phyloP scores from a whole-genome alignment of 1,139 yeast genomes.

The Candida sanyaensis region DNA sequence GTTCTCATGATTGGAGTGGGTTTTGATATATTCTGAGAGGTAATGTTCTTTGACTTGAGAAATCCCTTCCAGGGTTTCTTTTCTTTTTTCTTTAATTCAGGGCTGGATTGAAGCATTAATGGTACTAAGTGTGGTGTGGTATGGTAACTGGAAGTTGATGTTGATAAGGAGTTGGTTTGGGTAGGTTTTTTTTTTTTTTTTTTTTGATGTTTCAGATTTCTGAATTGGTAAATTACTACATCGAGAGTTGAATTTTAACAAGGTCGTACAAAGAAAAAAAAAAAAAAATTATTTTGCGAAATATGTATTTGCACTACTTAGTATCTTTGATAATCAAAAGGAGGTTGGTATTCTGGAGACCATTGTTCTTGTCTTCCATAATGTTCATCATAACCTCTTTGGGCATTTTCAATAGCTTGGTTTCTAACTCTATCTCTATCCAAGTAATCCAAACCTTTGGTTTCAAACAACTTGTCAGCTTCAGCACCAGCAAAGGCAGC shows the following conservation, averaged over 20 bases:
- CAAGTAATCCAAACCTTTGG: slow-evolving; percentile 36
- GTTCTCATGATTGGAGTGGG: not conserved
- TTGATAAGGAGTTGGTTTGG: too few relatives aligned
- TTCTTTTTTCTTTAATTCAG: slow-evolving; percentile 4
- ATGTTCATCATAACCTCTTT: slow-evolving; percentile 27
- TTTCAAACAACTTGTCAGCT: slow-evolving; percentile 36
- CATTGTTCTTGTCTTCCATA: slow-evolving; percentile 30
- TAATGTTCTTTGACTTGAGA: slow-evolving; percentile 5
- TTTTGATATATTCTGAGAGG: not conserved
- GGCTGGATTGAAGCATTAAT: slow-evolving; percentile 5
- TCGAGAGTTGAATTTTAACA: not conserved
- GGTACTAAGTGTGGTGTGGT: too few relatives aligned
- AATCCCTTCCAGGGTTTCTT: slow-evolving; percentile 9
- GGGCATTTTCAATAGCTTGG: slow-evolving; percentile 26
- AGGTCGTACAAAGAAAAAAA: not conserved
- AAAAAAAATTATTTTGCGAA: not conserved
- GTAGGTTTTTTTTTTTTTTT: not conserved
- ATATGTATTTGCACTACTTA: not conserved
- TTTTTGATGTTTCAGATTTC: slow-evolving; percentile 6
- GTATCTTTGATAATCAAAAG: slow-evolving; percentile 25
- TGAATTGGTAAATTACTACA: not conserved
- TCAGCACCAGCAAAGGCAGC: slow-evolving; percentile 36
- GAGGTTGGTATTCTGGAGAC: slow-evolving; percentile 30
- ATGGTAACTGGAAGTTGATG: too few relatives aligned
- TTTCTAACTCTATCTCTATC: slow-evolving; percentile 26